These are phyloP conservation scores for Calocera viscosa DNA, from an alignment of 768 basidiomycete genomes.

Conservation along the genomic window DNA sequence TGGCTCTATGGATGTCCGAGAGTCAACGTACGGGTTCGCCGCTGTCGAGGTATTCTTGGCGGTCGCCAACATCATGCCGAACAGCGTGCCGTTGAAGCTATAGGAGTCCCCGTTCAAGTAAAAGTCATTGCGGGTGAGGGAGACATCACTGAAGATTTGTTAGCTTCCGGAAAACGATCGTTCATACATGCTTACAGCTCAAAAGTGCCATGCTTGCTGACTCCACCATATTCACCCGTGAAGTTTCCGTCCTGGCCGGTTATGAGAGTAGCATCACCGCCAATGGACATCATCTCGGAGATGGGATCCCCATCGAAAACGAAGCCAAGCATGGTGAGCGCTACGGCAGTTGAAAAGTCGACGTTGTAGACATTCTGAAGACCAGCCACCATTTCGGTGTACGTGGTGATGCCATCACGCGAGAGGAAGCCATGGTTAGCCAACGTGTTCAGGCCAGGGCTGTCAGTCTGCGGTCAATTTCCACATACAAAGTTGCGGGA, in stretches of 20 bases:
- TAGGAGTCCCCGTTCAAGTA: background rate
- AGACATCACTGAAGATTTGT: background rate
- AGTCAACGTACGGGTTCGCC: background rate
- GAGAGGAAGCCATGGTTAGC: conserved; percentile 16
- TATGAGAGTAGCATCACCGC: conserved; percentile 3
- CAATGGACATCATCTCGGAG: conserved; percentile 12
- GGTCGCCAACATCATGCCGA: background rate
- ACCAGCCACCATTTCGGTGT: conserved; percentile 14
- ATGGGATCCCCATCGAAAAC: conserved; percentile 14
- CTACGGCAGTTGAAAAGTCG: conserved; percentile 14
- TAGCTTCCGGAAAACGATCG: background rate
- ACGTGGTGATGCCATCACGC: conserved; percentile 15
- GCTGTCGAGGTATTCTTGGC: background rate
- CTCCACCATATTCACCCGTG: conserved; percentile 11
- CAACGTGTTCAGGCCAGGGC: conserved; percentile 14
- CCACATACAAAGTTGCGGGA: background rate
- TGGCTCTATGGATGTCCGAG: background rate
- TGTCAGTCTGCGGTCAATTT: background rate
- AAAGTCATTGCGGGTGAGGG: conserved; percentile 1
- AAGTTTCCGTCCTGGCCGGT: conserved; percentile 9
- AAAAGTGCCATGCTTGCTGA: conserved; percentile 13
- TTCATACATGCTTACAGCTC: conserved; percentile 8
- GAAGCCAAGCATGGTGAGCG: conserved; percentile 13
- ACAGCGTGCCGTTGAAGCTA: conserved; percentile 6
- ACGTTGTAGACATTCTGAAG: conserved; percentile 17